Evolutionary conservation across 169 alveolate species (phyloP), one percentile per base, ranked within the genome.

Genomic region (Plasmodium inui): DNA sequence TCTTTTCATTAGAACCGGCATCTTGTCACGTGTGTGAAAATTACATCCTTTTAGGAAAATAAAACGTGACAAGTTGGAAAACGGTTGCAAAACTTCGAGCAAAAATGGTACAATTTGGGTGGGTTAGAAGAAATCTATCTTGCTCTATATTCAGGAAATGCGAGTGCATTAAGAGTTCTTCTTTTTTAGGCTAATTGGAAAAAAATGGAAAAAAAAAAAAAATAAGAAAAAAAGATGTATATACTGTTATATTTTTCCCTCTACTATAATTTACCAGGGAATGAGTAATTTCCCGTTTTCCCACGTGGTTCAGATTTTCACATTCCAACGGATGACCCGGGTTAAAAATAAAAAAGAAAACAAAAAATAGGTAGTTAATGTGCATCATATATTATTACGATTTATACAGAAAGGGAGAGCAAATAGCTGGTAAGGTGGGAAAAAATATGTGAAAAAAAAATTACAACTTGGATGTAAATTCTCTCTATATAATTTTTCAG

Each of bases 391-490:
- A 67, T 67, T 67, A 28, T 39, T 67, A 67, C n/a, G 6, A 28
- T 67, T 67, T 67, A 67, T 26, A 22, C 9, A 67, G 26, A 67
- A 22, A 28, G n/a, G 30, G 30, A 67, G 37, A 67, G 4, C 14
- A 67, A 67, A 67, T 9, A 67, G 17, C 2, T 17, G 14, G 37
- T 19, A 22, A 67, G 37, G 30, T 19, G 76, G 37, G 39, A 67
- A 67, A 61, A 67, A 67, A 67, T 10, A 67, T 67, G 76, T 67
- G 76, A 67, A 67, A n/a, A 67, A n/a, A 19, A 67, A 67, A 67
- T 26, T 67, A 67, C 14, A 67, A 67, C 41, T 67, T 67, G n/a
- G 37, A 28, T 19, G 74, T 19, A 67, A 26, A 22, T 67, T 22
- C 8, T 67, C 22, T 67, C 6, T 67, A 22, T 19, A 19, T 22